Base-by-base conservation (phyloP, 129 eudicot species). In the Arctium lappa region DNA sequence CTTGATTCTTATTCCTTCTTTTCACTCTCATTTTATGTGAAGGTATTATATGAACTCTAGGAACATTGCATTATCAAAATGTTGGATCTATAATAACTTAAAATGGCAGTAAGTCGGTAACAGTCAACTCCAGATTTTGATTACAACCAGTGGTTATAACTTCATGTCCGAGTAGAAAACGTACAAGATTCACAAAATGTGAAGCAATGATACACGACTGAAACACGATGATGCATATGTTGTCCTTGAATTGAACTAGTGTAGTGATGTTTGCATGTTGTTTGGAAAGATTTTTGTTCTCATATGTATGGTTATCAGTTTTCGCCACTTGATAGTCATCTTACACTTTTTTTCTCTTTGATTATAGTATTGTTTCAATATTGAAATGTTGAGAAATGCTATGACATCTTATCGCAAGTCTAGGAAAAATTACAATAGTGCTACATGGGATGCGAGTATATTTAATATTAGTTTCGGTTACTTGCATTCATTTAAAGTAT, bases 1-100 rank as follows among this genome's bases (percentile, higher is more conserved):
- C 60, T 10, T 48, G 60, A 3, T 48, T 10, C 60, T 0, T 10
- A 76, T 32, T 63, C 79, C 16, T 48, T 46, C 36, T 56, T 53
- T 76, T 33, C 37, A 11, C 34, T 76, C 80, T 76, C 10, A 5
- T 56, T 53, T 56, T n/a, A 80, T 71, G 83, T 48, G 10, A 69
- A 80, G n/a, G 77, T 69, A 69, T 79, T 27, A 42, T 79, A 42
- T 69, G 31, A 69, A 27, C 78, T 50, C 37, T 56, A 53, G 73
- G 62, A 81, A 72, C 30, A 42, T 3, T n/a, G n/a, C 10, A 68
- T 0, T 40, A 30, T 79, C 16, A 68, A 77, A 79, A 33, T 78
- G 27, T 8, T 65, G 73, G 2, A 78, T 39, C 44, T 62, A 40
- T 73, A 18, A 72, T 56, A 72, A 73, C 40, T 60, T 81, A 46